Evolutionary conservation across 2,329 filamentous ascomycete genomes (phyloP), one percentile per base, ranked within the genome.

Genomic region (Coniochaeta sp.): DNA sequence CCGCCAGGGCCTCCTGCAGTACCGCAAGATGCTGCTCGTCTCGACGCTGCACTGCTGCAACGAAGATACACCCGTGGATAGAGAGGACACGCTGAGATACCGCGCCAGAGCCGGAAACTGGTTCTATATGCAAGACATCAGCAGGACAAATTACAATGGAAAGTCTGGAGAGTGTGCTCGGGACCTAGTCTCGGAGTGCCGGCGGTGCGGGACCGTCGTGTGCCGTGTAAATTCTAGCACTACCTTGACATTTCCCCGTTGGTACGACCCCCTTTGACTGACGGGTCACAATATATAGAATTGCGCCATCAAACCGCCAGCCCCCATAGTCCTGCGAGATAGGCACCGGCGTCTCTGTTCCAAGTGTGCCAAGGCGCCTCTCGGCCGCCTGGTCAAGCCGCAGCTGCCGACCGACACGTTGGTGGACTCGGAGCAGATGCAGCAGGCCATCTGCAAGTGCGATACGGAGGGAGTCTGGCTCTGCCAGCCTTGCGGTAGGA

Each of bases 111-210:
- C 82, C 34, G 76, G 78, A 62, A 82, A 52, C 24, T 52, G 47
- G 47, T 52, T 52, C 47, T 84, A 85, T 66, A 82, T 86, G 77
- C 78, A 84, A 62, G 79, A 84, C 59, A 75, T 76, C 50, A 75
- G 76, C 36, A 66, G 73, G 47, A 64, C 68, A 74, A 66, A 81
- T 59, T 79, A 77, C 65, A 77, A 80, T 63, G 88, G 89, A 58
- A 93, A 91, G 73, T 81, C 89, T 30, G 87, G 89, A 5, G 81
- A 82, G 66, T 98, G 93, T 71, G 93, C 93, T 24, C 82, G 91
- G 62, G 93, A 97, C 72, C 84, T 96, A 84, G 93, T 98, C 5
- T 84, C 81, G 47, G 88, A 89, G 66, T 97, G 93, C 73, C 85
- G 91, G 59, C 83, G 87, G 63, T 98, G 93, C 72, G 83, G 82